Percentiles rank a stretch among this genome's conserved stretches.
Evolutionary conservation across 306 rosid genomes (phyloP).

Genomic region (Purshia tridentata): DNA sequence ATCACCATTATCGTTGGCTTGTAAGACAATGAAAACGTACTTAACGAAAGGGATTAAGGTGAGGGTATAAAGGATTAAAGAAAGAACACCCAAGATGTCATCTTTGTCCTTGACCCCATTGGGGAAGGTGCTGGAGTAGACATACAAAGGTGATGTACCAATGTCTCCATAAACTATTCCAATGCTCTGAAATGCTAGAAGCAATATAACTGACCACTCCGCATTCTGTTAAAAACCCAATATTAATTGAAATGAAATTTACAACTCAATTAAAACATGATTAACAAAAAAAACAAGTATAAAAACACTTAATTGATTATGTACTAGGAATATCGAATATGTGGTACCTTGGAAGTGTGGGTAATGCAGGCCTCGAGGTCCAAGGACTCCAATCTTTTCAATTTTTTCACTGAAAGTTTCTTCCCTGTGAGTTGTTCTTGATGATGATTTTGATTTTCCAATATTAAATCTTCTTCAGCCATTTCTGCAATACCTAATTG

Average conservation of each 20-base stretch:
- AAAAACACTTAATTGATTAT: too few relatives aligned
- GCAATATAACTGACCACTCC: constrained; percentile 43
- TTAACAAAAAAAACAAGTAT: too few relatives aligned
- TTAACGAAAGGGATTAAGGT: constrained; percentile 59
- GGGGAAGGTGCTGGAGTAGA: constrained; percentile 44
- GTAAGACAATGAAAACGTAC: constrained; percentile 53
- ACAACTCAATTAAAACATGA: background rate
- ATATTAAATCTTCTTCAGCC: too few relatives aligned
- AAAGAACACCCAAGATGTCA: constrained; percentile 66
- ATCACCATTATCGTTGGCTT: constrained; percentile 65
- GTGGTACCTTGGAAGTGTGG: too few relatives aligned
- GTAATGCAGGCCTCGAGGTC: constrained; percentile 34
- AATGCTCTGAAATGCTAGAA: constrained; percentile 68
- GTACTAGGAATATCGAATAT: too few relatives aligned
- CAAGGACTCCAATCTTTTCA: constrained; percentile 40
- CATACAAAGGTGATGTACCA: constrained; percentile 73
- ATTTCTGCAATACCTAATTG: too few relatives aligned
- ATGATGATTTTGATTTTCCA: background rate
- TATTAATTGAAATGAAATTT: too few relatives aligned
- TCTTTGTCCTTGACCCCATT: constrained; percentile 46
- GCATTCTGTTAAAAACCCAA: constrained; percentile 22
- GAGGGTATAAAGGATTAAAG: constrained; percentile 57
- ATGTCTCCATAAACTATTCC: constrained; percentile 75
- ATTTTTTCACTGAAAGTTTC: constrained; percentile 30
- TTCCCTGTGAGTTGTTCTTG: constrained; percentile 7